Percentiles rank a stretch among this genome's conserved stretches.
Evolutionary conservation across 2,329 filamentous ascomycete genomes (phyloP).

Genomic region (Stagonosporopsis cucurbitacearum): DNA sequence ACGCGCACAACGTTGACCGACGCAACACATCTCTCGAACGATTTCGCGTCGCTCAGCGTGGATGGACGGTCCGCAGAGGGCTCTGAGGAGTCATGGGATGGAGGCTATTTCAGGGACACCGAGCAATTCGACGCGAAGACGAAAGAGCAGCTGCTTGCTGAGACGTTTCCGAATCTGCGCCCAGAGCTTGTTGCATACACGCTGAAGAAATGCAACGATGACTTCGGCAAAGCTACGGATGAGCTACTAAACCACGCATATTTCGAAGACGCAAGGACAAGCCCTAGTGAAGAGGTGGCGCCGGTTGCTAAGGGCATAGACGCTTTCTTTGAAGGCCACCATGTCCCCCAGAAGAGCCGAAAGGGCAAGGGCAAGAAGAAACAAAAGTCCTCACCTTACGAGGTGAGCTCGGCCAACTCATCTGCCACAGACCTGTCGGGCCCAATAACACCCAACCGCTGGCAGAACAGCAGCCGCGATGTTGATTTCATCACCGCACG

Average conservation of each 20-base stretch:
- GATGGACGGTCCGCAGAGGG: constrained; percentile 24
- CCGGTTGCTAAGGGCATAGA: constrained; percentile 74
- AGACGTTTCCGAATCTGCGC: constrained; percentile 75
- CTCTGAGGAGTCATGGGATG: constrained; percentile 32
- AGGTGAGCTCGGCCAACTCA: constrained; percentile 27
- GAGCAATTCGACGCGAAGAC: constrained; percentile 61
- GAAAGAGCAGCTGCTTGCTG: constrained; percentile 68
- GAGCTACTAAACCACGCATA: constrained; percentile 80
- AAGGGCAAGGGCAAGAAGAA: constrained; percentile 55
- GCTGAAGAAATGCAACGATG: constrained; percentile 70
- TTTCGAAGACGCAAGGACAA: constrained; percentile 70
- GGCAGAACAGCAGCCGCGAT: constrained; percentile 63
- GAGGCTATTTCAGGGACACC: constrained; percentile 45
- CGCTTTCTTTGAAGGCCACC: constrained; percentile 71
- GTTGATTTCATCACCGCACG: constrained; percentile 66
- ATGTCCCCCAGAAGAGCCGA: constrained; percentile 49
- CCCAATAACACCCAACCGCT: constrained; percentile 57
- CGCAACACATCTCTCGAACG: constrained; percentile 57
- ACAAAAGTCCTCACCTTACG: constrained; percentile 36
- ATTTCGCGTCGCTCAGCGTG: constrained; percentile 49
- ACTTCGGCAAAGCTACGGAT: constrained; percentile 75
- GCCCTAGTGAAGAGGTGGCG: constrained; percentile 50
- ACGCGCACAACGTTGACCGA: constrained; percentile 58
- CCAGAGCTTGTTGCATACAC: constrained; percentile 69
- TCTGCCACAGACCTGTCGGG: constrained; percentile 30